phyloP scores from a whole-genome alignment of 306 rosid genomes.

The Prosopis cineraria region DNA sequence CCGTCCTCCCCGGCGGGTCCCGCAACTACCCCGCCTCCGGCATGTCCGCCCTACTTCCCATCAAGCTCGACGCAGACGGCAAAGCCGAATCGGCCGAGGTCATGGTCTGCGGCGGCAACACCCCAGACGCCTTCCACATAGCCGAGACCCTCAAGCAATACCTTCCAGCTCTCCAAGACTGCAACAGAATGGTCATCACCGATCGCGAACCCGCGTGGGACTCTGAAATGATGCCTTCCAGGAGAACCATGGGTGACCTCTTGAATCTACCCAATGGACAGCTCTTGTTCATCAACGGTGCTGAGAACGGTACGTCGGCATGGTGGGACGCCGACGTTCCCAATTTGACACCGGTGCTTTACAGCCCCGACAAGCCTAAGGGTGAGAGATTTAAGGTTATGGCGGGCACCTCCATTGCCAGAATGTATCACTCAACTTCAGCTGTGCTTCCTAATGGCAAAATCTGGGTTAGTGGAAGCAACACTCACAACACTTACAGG shows the following conservation, averaged over 20 bases:
- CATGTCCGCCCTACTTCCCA: slow-evolving; percentile 75
- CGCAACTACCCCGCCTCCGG: slow-evolving; percentile 91
- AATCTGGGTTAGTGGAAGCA: slow-evolving; percentile 77
- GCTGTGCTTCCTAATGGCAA: slow-evolving; percentile 75
- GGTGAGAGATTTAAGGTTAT: slow-evolving; percentile 49
- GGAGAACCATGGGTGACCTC: slow-evolving; percentile 77
- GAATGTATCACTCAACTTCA: slow-evolving; percentile 85
- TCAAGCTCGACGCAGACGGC: slow-evolving; percentile 37
- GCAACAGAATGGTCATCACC: slow-evolving; percentile 57
- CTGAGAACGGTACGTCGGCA: slow-evolving; percentile 64
- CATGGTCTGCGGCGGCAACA: slow-evolving; percentile 78
- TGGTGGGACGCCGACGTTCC: slow-evolving; percentile 81
- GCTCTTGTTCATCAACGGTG: slow-evolving; percentile 77
- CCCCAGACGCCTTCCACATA: slow-evolving; percentile 42
- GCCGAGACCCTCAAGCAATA: slow-evolving; percentile 45
- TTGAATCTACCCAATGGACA: slow-evolving; percentile 71
- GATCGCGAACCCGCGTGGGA: slow-evolving; percentile 53
- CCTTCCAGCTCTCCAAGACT: slow-evolving; percentile 58
- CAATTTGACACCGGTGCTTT: slow-evolving; percentile 55
- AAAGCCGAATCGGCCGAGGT: slow-evolving; percentile 50
- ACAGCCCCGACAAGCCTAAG: slow-evolving; percentile 40
- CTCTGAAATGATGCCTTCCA: slow-evolving; percentile 67
- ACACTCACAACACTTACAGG: slow-evolving; percentile 66
- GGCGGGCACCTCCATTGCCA: slow-evolving; percentile 40
- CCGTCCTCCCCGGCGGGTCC: slow-evolving; percentile 59